Conservation (phyloP, 768 basidiomycete species). For the Phaffia tasmanica region DNA sequence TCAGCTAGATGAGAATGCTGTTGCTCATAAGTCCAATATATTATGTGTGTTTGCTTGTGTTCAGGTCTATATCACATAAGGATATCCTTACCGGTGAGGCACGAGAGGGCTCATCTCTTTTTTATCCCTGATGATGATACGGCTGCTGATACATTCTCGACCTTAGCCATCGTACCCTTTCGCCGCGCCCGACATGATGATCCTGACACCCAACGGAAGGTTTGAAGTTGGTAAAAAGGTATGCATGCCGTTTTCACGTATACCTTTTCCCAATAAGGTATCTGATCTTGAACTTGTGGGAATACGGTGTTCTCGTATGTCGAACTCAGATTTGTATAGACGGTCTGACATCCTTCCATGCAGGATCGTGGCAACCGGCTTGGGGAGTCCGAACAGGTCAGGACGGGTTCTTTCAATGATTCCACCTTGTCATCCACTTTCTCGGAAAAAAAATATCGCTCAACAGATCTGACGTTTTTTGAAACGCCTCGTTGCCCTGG, state of each 20-base stretch:
- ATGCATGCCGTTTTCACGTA: constrained; percentile 28
- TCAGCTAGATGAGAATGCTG: background rate
- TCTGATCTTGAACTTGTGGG: background rate
- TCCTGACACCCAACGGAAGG: constrained; percentile 92
- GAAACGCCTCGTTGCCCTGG: background rate
- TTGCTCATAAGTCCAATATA: background rate
- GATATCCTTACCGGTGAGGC: constrained; percentile 20
- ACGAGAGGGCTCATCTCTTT: background rate
- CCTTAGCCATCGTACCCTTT: constrained; percentile 92
- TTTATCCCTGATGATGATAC: background rate
- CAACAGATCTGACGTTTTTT: background rate
- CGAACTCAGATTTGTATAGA: constrained; percentile 36
- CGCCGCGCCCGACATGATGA: constrained; percentile 86
- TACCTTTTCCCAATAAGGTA: background rate
- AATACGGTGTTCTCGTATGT: background rate
- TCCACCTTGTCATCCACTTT: background rate
- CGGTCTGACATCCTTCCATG: constrained; percentile 51
- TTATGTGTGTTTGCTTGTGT: background rate
- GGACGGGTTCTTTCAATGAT: constrained; percentile 2
- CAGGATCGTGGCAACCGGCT: constrained; percentile 94
- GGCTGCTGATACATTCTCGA: constrained; percentile 40
- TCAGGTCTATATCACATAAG: constrained; percentile 77
- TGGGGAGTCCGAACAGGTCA: constrained; percentile 86
- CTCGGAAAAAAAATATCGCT: background rate
- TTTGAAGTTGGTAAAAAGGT: constrained; percentile 96